A percentile compares a stretch with the other conserved stretches of the same genome.
Evolutionary conservation across 306 rosid genomes (phyloP).

Genomic region (Carpinus viminea): DNA sequence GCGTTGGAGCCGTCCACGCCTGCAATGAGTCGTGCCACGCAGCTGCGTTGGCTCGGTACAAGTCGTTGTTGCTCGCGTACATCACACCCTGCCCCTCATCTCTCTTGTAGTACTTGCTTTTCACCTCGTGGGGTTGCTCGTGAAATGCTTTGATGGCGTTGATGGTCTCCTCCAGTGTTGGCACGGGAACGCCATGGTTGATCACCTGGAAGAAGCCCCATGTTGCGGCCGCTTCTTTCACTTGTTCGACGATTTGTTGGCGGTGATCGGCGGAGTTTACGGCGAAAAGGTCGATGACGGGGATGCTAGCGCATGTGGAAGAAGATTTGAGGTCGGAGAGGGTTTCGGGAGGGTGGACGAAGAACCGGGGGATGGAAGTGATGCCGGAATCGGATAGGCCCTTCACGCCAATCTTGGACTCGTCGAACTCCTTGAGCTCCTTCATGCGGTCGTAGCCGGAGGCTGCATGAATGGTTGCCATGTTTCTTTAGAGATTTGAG

Average conservation of each 20-base stretch:
- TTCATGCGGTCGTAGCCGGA: conserved; percentile 27
- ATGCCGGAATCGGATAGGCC: conserved; percentile 53
- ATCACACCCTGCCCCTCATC: conserved; percentile 37
- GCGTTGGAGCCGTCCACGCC: conserved; percentile 33
- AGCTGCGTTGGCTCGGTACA: conserved; percentile 32
- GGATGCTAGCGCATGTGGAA: conserved; percentile 18
- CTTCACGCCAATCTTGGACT: conserved; percentile 52
- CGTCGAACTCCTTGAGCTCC: conserved; percentile 43
- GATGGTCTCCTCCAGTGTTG: conserved; percentile 24
- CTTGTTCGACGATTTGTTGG: conserved; percentile 28
- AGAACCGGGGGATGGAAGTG: conserved; percentile 41
- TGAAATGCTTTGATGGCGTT: conserved; percentile 40
- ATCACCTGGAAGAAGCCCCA: conserved; percentile 59
- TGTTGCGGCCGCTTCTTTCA: conserved; percentile 36
- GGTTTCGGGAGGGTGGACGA: conserved; percentile 38
- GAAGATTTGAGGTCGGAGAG: conserved; percentile 32
- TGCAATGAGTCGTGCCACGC: conserved; percentile 45
- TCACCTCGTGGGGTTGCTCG: conserved; percentile 32
- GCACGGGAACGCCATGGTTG: conserved; percentile 36
- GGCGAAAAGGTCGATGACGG: conserved; percentile 44
- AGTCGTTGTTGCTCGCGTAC: conserved; percentile 41
- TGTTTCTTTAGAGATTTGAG: neutral
- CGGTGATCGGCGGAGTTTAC: conserved; percentile 17
- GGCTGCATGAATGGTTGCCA: neutral
- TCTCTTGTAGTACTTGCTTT: conserved; percentile 38